Evolutionary conservation across 2,329 filamentous ascomycete species (phyloP), one percentile per base, ranked within the genome.

Genomic region (Aquanectria penicillioides): DNA sequence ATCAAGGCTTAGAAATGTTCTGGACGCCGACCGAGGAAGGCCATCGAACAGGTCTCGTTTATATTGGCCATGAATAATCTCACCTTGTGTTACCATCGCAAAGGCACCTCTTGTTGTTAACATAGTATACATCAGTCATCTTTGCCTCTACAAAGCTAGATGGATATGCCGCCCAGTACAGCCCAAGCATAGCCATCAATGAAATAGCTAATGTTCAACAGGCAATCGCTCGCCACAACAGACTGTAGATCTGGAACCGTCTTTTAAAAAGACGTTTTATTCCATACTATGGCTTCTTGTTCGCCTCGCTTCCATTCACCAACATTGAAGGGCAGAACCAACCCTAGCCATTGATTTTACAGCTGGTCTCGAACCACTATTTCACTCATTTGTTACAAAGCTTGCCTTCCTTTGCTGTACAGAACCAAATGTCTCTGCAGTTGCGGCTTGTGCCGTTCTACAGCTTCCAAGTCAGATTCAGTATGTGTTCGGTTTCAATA

Each of bases 341-440:
- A 17, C 17, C 13, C 37, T 46, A 2, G 2, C n/a, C 5, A 15
- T 44, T 12, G 36, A 50, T 20, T 26, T 41, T 5, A 44, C 44
- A 11, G 29, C 13, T 5, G 37, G 25, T 12, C 53, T 33, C 4
- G 37, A 44, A 18, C 29, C 3, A 17, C 33, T 50, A 25, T 57
- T 50, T n/a, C 29, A 40, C 9, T 29, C 12, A 3, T 57, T 57
- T 25, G 53, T 50, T 7, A 50, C 53, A 6, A 49, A 44, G 12
- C 53, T 57, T 13, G 53, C 53, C 6, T 50, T 50, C 12, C 37
- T 57, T 13, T 57, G 53, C 23, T 57, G 29, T 17, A 37, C 37
- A 6, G 46, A 50, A 3, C 46, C 37, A 9, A 23, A 37, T 11
- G 53, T 44, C 11, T 8, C 29, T 25, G 38, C 53, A 15, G 44